Percentiles rank a stretch among this genome's conserved stretches.
phyloP scores from a whole-genome alignment of 2,329 filamentous ascomycete genomes.

The Chaetomiaceae sp. region DNA sequence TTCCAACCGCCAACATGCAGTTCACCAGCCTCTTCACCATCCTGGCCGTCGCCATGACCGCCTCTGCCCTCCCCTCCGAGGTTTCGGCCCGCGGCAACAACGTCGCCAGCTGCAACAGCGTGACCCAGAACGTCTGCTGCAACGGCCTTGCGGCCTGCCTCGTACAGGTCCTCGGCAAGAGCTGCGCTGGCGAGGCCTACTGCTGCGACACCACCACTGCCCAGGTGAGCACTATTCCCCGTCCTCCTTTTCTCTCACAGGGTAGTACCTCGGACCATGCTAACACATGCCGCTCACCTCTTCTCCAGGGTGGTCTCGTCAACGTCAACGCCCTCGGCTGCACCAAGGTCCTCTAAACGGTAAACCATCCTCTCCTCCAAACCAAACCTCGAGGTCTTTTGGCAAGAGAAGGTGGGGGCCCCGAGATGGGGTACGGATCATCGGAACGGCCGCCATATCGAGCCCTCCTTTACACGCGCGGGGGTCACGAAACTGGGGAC shows the following conservation, averaged over 20 bases:
- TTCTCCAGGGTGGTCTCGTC: constrained; percentile 6
- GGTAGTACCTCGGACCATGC: neutral
- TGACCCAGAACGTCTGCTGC: constrained; percentile 15
- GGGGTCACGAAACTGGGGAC: too few relatives aligned
- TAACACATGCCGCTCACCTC: neutral
- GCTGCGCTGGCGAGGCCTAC: constrained; percentile 7
- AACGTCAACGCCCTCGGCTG: constrained; percentile 11
- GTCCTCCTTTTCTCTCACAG: too few relatives aligned
- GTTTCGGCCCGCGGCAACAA: neutral
- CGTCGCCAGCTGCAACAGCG: neutral
- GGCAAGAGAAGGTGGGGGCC: too few relatives aligned
- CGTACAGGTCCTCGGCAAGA: neutral
- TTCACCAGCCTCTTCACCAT: constrained; percentile 19
- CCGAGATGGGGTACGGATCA: too few relatives aligned
- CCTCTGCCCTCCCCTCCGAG: constrained; percentile 9
- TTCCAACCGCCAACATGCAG: constrained; percentile 19
- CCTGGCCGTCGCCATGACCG: constrained; percentile 19
- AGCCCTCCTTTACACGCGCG: too few relatives aligned
- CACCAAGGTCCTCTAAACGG: constrained; percentile 4
- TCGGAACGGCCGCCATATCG: too few relatives aligned
- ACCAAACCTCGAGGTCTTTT: neutral
- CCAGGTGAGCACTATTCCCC: constrained; percentile 4
- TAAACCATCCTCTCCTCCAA: neutral
- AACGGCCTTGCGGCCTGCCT: neutral
- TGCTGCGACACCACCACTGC: constrained; percentile 12